Conservation (phyloP, 1,284 basidiomycete genomes). For the Pascua guehoae region DNA sequence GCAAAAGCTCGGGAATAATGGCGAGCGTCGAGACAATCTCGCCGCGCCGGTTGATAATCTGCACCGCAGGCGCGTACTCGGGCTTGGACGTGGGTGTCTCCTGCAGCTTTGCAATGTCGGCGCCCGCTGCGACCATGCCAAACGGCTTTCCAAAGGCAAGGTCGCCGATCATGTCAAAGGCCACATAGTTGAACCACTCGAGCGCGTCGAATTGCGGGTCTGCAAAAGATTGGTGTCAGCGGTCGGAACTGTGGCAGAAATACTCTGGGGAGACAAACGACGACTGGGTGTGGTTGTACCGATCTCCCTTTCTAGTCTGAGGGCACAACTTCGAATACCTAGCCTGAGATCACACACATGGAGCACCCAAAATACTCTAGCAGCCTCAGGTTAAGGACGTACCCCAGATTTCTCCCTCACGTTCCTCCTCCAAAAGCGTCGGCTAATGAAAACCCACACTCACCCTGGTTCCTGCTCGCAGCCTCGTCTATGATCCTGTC, state of each 20-base stretch:
- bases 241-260: neutral
- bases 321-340: too few relatives aligned
- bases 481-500: constrained; percentile 64
- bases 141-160: constrained; percentile 85
- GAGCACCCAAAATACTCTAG: too few relatives aligned
- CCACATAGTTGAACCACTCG: constrained; percentile 74
- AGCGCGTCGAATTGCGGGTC: constrained; percentile 57
- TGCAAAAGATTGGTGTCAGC: too few relatives aligned
- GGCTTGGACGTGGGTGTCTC: constrained; percentile 41
- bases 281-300: too few relatives aligned
- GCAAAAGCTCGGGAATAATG: constrained; percentile 61
- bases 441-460: constrained; percentile 19
- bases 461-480: constrained; percentile 57
- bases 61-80: constrained; percentile 68
- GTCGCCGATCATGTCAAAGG: constrained; percentile 83
- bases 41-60: constrained; percentile 84
- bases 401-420: too few relatives aligned
- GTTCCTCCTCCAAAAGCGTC: too few relatives aligned
- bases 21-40: constrained; percentile 83
- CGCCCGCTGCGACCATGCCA: constrained; percentile 75
- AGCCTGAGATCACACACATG: too few relatives aligned
- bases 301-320: too few relatives aligned
- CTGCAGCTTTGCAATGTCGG: constrained; percentile 67
- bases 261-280: too few relatives aligned
- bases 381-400: too few relatives aligned